Evolutionary conservation across 2,329 filamentous ascomycete species (phyloP), one percentile per base, ranked within the genome.

Genomic region (Beauveria sp.): DNA sequence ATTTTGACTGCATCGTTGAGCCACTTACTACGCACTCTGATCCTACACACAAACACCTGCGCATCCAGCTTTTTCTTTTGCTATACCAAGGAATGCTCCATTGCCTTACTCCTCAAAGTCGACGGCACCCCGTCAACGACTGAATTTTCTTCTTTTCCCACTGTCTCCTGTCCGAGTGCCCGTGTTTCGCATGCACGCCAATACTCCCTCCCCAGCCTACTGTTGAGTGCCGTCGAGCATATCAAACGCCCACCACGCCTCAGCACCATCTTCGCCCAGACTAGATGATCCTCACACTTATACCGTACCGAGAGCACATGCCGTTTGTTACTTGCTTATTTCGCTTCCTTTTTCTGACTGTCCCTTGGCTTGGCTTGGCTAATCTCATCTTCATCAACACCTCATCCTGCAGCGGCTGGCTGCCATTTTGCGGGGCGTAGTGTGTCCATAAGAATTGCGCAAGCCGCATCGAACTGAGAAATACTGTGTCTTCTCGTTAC

Each of bases 181-280:
- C 26, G 50, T 42, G 59, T 61, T 61, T 61, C 59, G 55, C 28
- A 51, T 61, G 20, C 43, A 20, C 28, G 22, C 43, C 59, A 55
- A n/a, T 16, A 34, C 45, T 59, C 20, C 52, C n/a, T 20, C 28
- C 46, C 43, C 40, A 14, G 20, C 45, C 38, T 14, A 5, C 18
- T 22, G 24, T 59, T 50, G 31, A 42, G 28, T 51, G 46, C 34
- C 28, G 34, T 54, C 49, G 40, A 60, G 28, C 16, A 52, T 34
- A 53, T 53, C 49, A 60, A 60, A 38, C 58, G 28, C 58, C 38
- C 24, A 46, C 57, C 22, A 50, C 38, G 49, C 58, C 34, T 26
- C 20, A 53, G 31, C 24, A 52, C 46, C 58, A 46, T 53, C 49
- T 53, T 52, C 49, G 5, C 20, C 28, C 42, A 53, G 40, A 26